Conservation (phyloP, 441 rosid genomes). For the Iberis amara region DNA sequence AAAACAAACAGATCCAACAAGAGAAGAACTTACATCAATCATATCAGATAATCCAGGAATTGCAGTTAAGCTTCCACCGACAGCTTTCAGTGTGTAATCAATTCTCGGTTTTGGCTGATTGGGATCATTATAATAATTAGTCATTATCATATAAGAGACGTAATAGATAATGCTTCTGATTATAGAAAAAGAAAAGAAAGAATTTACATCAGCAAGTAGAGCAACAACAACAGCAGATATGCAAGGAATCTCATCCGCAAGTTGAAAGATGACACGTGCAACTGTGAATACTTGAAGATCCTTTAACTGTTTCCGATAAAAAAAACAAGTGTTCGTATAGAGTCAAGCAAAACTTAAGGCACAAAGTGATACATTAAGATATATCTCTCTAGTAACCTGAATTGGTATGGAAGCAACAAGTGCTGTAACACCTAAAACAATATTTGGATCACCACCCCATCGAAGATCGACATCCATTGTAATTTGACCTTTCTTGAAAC, state of each 20-base stretch:
- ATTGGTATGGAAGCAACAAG: slow-evolving; percentile 93
- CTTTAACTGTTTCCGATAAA: slow-evolving; percentile 63
- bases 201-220: slow-evolving; percentile 81
- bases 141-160: slow-evolving; percentile 17
- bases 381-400: slow-evolving; percentile 47
- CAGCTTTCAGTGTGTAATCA: slow-evolving; percentile 86
- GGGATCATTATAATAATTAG: slow-evolving; percentile 21
- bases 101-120: slow-evolving; percentile 92
- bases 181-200: background rate
- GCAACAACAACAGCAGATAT: slow-evolving; percentile 95
- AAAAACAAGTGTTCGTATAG: slow-evolving; percentile 13
- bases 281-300: slow-evolving; percentile 95
- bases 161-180: slow-evolving; percentile 5
- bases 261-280: slow-evolving; percentile 88
- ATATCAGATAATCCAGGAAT: slow-evolving; percentile 91
- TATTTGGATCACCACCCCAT: slow-evolving; percentile 98
- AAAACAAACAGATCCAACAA: background rate
- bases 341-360: slow-evolving; percentile 17
- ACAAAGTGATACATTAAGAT: background rate
- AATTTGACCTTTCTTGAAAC: slow-evolving; percentile 84
- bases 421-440: slow-evolving; percentile 82
- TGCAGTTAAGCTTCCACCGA: slow-evolving; percentile 96
- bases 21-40: slow-evolving; percentile 69
- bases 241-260: slow-evolving; percentile 94
- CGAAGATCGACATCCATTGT: slow-evolving; percentile 94